Evolutionary conservation across 2,329 filamentous ascomycete genomes (phyloP), one percentile per base, ranked within the genome.

Genomic region (Penicillium verrucosum): DNA sequence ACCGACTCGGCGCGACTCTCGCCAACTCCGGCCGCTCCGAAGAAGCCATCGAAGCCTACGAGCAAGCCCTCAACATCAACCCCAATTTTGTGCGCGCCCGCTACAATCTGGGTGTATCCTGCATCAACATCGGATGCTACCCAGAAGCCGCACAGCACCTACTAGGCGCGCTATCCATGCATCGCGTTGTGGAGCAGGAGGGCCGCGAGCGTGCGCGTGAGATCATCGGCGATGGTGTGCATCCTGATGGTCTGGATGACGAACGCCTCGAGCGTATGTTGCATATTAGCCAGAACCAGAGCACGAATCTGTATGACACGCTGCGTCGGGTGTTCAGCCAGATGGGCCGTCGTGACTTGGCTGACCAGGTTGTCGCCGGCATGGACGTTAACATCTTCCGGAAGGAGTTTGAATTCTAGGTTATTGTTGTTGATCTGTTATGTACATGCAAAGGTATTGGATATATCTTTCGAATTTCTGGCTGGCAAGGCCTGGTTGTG

Each of bases 81-180:
- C 90, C 93, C 53, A 99, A 99, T 78, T 99, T 99, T 71, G 95
- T 99, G 18, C 89, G 94, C 57, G 94, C 94, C 3, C 85, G 94
- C 43, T 99, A 99, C 80, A 99, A 99, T 75, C 85, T 99, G 1
- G 94, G 94, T 44, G 94, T 97, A 10, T 90, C 86, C 58, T 97
- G 94, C 75, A 97, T 99, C 75, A 97, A 97, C 76, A 96, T 97
- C 65, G 92, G 92, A 53, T 97, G 93, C 75, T 92, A 92, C 73
- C 88, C 90, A 16, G 90, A 97, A 77, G 94, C 94, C 0, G 94
- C 94, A 2, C 89, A 91, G 59, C 94, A 99, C 76, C 84, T 99
- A 56, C 84, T 99, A 14, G 90, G 92, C 3, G 93, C 94, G 0
- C 81, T 99, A 48, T 88, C 89, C 53, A 97, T 99, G 92, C 94